Evolutionary conservation across 768 basidiomycete genomes (phyloP), one percentile per base, ranked within the genome.

Genomic region (Lentinula edodes): DNA sequence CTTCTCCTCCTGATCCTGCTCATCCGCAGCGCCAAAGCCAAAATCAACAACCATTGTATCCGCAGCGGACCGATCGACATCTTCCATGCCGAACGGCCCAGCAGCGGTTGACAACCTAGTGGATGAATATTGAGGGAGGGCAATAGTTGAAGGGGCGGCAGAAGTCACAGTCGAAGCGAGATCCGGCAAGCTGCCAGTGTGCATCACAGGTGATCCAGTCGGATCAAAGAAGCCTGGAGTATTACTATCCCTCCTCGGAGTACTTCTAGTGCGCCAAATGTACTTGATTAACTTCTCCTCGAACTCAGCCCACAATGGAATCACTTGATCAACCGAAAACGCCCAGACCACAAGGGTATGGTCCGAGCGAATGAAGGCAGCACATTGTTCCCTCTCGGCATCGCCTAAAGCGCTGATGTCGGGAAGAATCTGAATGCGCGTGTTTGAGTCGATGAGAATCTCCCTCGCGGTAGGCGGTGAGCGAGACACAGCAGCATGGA

Each of bases 361-460:
- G n/a, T 63, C 62, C 15, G 38, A 23, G 5, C 62, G 48, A 57
- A 93, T 83, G 67, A 95, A 95, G 0, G 93, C 93, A 16, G 87
- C 92, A 52, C 89, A 92, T 66, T 93, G 91, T 58, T 94, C 92
- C 75, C 93, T 93, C 69, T 94, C 90, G 3, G 91, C 92, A 41
- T 82, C 76, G 1, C 88, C 87, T 39, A 95, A 77, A 54, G 81
- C 78, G 39, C 74, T 70, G 65, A 94, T 85, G 42, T 81, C 81
- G 58, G 87, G 86, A 20, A 95, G 73, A 62, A 95, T 85, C 69
- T 95, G 93, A 58, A 95, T 93, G 36, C 91, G 88, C 0, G 91
- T 94, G 67, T 90, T 84, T 56, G 78, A 75, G 72, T 94, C 91
- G 63, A 95, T 85, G 66, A 83, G 84, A 56, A 90, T 81, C 81